phyloP scores from a whole-genome alignment of 352 stramenopile species.

The Phytopythium helicoides region DNA sequence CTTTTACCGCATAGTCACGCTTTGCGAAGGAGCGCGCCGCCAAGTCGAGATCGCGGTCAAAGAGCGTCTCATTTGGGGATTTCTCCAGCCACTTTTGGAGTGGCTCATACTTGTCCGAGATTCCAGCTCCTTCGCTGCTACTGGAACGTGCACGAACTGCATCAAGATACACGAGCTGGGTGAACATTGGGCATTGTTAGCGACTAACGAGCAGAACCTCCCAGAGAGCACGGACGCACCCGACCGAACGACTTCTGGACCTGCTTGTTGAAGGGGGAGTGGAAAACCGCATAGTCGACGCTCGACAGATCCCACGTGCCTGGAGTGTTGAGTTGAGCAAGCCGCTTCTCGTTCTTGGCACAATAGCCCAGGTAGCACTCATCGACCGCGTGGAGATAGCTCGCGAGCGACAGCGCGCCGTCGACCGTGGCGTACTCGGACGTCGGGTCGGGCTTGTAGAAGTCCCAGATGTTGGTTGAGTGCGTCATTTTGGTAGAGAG shows the following conservation, averaged over 20 bases:
- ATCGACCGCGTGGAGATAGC: slow-evolving; percentile 95
- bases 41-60: slow-evolving; percentile 90
- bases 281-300: slow-evolving; percentile 95
- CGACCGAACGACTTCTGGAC: slow-evolving; percentile 96
- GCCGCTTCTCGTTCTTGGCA: slow-evolving; percentile 59
- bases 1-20: slow-evolving; percentile 71
- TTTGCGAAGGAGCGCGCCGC: slow-evolving; percentile 78
- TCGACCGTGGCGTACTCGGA: slow-evolving; percentile 97
- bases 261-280: slow-evolving; percentile 99
- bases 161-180: slow-evolving; percentile 60
- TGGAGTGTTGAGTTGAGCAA: slow-evolving; percentile 8
- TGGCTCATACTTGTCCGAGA: slow-evolving; percentile 23
- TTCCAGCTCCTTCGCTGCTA: slow-evolving; percentile 8
- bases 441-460: slow-evolving; percentile 94
- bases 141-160: slow-evolving; percentile 22
- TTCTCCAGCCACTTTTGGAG: slow-evolving; percentile 60
- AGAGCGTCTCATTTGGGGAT: slow-evolving; percentile 91
- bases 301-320: slow-evolving; percentile 51
- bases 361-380: slow-evolving; percentile 93
- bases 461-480: slow-evolving; percentile 95
- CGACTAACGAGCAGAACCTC: neutral
- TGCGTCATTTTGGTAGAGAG: slow-evolving; percentile 88
- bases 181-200: neutral
- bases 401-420: slow-evolving; percentile 92
- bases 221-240: slow-evolving; percentile 28